These are phyloP conservation scores for Galerina marginata DNA, from an alignment of 768 basidiomycete species.

Conservation along the genomic window DNA sequence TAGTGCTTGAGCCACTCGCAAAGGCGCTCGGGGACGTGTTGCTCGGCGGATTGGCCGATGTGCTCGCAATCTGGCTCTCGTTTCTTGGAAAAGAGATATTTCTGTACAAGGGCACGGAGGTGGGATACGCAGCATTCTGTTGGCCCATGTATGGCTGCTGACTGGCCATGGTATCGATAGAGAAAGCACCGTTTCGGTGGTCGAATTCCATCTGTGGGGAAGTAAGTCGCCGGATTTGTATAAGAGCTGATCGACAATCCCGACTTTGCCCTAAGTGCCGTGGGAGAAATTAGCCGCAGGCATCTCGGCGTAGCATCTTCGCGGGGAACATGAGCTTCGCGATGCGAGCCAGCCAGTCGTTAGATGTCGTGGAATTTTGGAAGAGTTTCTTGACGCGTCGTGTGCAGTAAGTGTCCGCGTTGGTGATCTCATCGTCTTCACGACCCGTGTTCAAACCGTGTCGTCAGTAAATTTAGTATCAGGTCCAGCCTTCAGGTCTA, in stretches of 20 bases:
- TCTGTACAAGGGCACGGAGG: slow-evolving; percentile 16
- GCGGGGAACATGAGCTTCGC: neutral
- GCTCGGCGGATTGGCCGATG: slow-evolving; percentile 11
- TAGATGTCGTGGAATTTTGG: neutral
- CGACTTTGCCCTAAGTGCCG: slow-evolving; percentile 35
- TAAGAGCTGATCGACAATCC: slow-evolving; percentile 26
- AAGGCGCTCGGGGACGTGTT: slow-evolving; percentile 14
- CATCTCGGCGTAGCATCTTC: neutral
- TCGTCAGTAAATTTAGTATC: neutral
- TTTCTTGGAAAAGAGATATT: slow-evolving; percentile 15
- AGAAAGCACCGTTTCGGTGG: slow-evolving; percentile 13
- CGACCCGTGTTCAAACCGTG: neutral
- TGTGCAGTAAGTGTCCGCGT: neutral
- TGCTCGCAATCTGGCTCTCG: slow-evolving; percentile 16
- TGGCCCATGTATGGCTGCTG: slow-evolving; percentile 22
- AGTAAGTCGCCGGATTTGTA: slow-evolving; percentile 27
- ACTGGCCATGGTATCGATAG: slow-evolving; percentile 18
- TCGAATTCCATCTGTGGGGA: slow-evolving; percentile 29
- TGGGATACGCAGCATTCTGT: slow-evolving; percentile 15
- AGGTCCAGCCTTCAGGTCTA: neutral
- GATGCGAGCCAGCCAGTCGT: neutral
- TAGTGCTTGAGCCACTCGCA: slow-evolving; percentile 16
- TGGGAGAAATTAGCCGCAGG: slow-evolving; percentile 19
- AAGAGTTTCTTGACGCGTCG: neutral
- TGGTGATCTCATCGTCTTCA: neutral